Evolutionary conservation across 805 yeast genomes (phyloP).

Genomic region (Wickerhamiella alocasiicola): DNA sequence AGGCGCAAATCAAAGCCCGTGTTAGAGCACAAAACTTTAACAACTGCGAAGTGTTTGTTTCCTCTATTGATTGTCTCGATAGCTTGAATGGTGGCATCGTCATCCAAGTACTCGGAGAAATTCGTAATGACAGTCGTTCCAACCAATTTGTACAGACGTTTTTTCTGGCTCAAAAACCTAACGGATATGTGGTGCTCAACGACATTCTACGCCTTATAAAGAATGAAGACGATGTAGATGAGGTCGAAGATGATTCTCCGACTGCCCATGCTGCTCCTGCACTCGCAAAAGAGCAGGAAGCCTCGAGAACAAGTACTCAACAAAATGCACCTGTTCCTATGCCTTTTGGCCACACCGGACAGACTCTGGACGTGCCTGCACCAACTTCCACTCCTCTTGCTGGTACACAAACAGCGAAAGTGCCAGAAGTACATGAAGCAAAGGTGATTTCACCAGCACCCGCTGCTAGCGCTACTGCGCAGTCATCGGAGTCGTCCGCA

Average conservation of each 20-base stretch:
- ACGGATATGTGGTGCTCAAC: conserved; percentile 28
- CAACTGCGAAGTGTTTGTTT: conserved; percentile 28
- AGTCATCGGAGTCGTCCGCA: conserved; percentile 4
- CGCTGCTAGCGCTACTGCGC: not conserved
- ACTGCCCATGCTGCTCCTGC: conserved; percentile 10
- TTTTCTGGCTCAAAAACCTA: conserved; percentile 23
- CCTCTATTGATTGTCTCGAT: conserved; percentile 29
- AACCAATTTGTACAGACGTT: conserved; percentile 32
- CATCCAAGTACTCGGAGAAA: conserved; percentile 32
- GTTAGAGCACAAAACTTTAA: conserved; percentile 23
- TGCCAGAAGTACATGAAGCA: not conserved
- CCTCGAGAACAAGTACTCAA: conserved; percentile 11
- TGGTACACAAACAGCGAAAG: not conserved
- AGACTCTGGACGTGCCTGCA: not conserved
- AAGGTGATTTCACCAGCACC: not conserved
- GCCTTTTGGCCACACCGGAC: conserved; percentile 10
- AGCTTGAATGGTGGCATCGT: conserved; percentile 26
- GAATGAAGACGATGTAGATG: conserved; percentile 25
- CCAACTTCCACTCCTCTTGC: not conserved
- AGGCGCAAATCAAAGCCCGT: conserved; percentile 24
- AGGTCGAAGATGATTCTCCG: conserved; percentile 4
- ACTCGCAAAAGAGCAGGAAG: not conserved
- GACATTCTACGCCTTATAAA: conserved; percentile 30
- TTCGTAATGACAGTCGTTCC: conserved; percentile 25
- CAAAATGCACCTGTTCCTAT: conserved; percentile 7